Evolutionary conservation across 441 rosid species (phyloP).

Genomic region (Populus tomentosa): DNA sequence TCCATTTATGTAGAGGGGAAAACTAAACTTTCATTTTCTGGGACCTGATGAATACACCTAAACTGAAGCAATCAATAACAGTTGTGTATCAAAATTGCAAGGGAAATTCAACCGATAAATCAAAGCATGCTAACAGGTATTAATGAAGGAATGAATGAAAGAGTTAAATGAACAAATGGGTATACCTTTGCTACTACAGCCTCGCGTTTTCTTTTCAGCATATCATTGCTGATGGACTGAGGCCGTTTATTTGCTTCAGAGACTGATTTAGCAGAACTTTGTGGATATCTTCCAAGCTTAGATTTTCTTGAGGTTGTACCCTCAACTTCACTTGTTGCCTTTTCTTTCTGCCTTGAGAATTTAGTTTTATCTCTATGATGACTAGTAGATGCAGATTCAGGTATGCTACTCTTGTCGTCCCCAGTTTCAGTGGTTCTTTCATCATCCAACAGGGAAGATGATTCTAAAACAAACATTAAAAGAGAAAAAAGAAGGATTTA

Average conservation of each 20-base stretch:
- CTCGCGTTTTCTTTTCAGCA: slow-evolving; percentile 52
- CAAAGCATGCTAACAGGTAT: neutral
- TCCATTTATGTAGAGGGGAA: neutral
- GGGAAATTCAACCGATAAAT: slow-evolving; percentile 1
- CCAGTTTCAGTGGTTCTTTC: slow-evolving; percentile 37
- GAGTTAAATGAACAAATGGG: neutral
- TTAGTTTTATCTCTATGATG: slow-evolving; percentile 39
- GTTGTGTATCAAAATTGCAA: neutral
- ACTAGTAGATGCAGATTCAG: slow-evolving; percentile 44
- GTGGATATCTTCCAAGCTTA: slow-evolving; percentile 42
- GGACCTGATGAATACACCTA: neutral
- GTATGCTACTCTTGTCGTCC: slow-evolving; percentile 46
- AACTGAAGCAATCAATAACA: neutral
- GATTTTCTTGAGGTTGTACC: slow-evolving; percentile 40
- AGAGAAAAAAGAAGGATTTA: neutral
- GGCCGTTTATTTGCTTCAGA: slow-evolving; percentile 39
- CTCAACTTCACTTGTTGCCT: slow-evolving; percentile 33
- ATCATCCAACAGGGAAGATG: slow-evolving; percentile 57
- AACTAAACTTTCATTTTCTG: neutral
- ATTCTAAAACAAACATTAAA: slow-evolving; percentile 41
- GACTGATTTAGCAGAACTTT: slow-evolving; percentile 33
- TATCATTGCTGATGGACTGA: slow-evolving; percentile 32
- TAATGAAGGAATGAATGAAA: neutral
- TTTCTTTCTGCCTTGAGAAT: slow-evolving; percentile 39
- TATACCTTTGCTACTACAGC: slow-evolving; percentile 39